These are phyloP conservation scores for Tylopilus intermedius DNA, from an alignment of 768 basidiomycete species.

Conservation along the genomic window DNA sequence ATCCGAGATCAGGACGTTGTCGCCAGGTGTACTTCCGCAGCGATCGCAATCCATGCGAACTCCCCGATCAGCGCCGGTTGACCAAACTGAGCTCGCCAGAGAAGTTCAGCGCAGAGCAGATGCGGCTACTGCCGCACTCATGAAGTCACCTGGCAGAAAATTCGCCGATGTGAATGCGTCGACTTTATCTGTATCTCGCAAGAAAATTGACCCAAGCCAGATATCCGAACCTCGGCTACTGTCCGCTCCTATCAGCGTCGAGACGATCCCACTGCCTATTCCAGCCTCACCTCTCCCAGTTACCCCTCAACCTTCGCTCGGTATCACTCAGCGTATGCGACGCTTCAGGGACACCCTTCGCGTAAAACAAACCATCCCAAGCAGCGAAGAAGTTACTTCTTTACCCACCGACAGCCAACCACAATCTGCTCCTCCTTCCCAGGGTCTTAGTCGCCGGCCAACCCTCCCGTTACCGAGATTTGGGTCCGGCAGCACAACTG, in stretches of 20 bases:
- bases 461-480: slow-evolving; percentile 44
- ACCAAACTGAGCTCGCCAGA: slow-evolving; percentile 52
- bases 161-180: slow-evolving; percentile 38
- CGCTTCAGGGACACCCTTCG: slow-evolving; percentile 66
- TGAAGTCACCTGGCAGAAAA: slow-evolving; percentile 43
- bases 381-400: slow-evolving; percentile 49
- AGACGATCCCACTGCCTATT: slow-evolving; percentile 55
- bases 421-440: slow-evolving; percentile 21
- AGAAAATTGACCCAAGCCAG: slow-evolving; percentile 55
- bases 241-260: slow-evolving; percentile 63
- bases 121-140: slow-evolving; percentile 59
- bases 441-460: slow-evolving; percentile 44
- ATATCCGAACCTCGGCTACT: slow-evolving; percentile 65
- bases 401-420: slow-evolving; percentile 41
- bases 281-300: slow-evolving; percentile 30
- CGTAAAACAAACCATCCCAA: slow-evolving; percentile 42
- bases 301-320: slow-evolving; percentile 39
- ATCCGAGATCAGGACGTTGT: slow-evolving; percentile 4
- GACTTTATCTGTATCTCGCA: slow-evolving; percentile 43
- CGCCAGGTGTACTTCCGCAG: slow-evolving; percentile 20
- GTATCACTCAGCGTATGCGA: slow-evolving; percentile 68
- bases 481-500: slow-evolving; percentile 36
- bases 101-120: slow-evolving; percentile 67
- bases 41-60: slow-evolving; percentile 36
- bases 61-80: slow-evolving; percentile 36